A percentile compares a stretch with the other conserved stretches of the same genome.
Conservation (phyloP, 176 grass and related monocot genomes). For the Cenchrus fungigraminus region DNA sequence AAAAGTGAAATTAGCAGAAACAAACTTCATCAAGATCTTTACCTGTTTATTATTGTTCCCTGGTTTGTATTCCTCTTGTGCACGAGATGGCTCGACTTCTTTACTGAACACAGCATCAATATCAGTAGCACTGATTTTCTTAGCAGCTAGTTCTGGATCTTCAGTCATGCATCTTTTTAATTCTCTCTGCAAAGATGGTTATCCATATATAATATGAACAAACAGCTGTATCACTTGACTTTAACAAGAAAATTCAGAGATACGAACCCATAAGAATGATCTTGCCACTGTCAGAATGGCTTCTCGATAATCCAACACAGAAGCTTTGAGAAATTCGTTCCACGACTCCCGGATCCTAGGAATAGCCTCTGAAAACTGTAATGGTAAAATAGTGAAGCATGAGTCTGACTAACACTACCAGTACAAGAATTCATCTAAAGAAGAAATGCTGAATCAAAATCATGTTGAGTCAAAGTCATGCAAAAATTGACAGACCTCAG, state of each 20-base stretch:
- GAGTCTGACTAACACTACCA: background rate
- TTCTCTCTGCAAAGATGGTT: constrained; percentile 29
- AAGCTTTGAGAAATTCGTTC: constrained; percentile 28
- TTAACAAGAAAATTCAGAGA: background rate
- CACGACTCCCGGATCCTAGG: constrained; percentile 34
- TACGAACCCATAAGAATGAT: constrained; percentile 46
- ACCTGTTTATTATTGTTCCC: background rate
- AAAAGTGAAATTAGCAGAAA: background rate
- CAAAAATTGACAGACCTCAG: constrained; percentile 24
- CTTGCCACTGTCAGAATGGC: constrained; percentile 17
- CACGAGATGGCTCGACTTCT: background rate
- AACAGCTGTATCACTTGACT: background rate
- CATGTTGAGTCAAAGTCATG: background rate
- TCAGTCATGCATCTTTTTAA: constrained; percentile 44
- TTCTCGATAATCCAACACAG: constrained; percentile 37
- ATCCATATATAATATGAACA: constrained; percentile 13
- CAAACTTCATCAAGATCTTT: background rate
- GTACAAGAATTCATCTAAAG: background rate
- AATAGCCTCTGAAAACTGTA: constrained; percentile 31
- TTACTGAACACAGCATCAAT: constrained; percentile 36
- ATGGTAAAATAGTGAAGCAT: constrained; percentile 15
- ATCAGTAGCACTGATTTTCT: constrained; percentile 32
- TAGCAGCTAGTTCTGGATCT: constrained; percentile 22
- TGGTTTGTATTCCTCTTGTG: background rate
- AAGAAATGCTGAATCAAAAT: background rate